phyloP scores from a whole-genome alignment of 2,329 filamentous ascomycete species.

The Mycosphaerella sp. region DNA sequence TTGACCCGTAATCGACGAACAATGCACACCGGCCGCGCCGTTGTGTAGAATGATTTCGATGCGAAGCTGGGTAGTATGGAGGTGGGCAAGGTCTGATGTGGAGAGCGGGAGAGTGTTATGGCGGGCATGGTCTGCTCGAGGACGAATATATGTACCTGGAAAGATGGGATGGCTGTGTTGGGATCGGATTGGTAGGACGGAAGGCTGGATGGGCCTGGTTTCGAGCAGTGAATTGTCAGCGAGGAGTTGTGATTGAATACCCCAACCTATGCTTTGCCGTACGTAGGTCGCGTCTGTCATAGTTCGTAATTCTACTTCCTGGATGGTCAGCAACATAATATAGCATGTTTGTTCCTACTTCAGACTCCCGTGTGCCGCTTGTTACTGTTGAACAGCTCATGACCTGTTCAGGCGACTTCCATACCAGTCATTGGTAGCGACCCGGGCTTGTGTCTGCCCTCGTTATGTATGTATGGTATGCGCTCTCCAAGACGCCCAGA shows the following conservation, averaged over 20 bases:
- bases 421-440: too few species aligned
- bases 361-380: too few species aligned
- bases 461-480: too few species aligned
- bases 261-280: conserved; percentile 1
- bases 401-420: too few species aligned
- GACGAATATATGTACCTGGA: not conserved
- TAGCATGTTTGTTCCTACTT: not conserved
- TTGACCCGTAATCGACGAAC: conserved; percentile 46
- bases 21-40: conserved; percentile 30
- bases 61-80: not conserved
- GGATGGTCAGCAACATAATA: not conserved
- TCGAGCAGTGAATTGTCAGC: not conserved
- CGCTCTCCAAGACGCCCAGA: too few species aligned
- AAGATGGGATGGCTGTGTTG: too few species aligned
- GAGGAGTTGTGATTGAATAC: conserved; percentile 4
- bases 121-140: not conserved
- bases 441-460: too few species aligned
- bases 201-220: not conserved
- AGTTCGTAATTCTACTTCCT: not conserved
- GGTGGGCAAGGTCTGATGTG: conserved; percentile 9
- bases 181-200: not conserved
- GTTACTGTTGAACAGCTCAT: too few species aligned
- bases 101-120: not conserved
- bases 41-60: conserved; percentile 28
- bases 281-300: not conserved